These are phyloP conservation scores for Myriosclerotinia scirpicola DNA, from an alignment of 2,329 filamentous ascomycete genomes.

Conservation along the genomic window DNA sequence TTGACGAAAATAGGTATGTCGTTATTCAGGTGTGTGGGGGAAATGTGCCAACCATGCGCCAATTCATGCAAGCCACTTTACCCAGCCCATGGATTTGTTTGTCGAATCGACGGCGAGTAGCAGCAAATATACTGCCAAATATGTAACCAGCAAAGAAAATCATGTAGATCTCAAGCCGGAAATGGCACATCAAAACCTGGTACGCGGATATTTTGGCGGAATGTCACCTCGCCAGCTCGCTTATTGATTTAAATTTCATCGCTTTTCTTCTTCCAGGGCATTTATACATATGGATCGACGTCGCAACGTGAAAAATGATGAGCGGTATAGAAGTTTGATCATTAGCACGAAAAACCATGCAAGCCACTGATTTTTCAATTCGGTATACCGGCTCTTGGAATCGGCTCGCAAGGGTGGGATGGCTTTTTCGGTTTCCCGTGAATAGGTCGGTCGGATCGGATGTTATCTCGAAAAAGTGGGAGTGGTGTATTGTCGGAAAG, in stretches of 20 bases:
- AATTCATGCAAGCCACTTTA: conserved; percentile 15
- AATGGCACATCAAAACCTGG: background rate
- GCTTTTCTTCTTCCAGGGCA: background rate
- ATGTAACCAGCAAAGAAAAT: background rate
- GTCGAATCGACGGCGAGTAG: background rate
- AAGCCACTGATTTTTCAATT: background rate
- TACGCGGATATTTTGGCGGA: background rate
- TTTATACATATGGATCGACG: background rate
- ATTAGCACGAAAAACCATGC: background rate
- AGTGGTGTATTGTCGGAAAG: background rate
- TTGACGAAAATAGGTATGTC: background rate
- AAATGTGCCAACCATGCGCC: background rate
- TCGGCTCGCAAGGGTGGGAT: background rate
- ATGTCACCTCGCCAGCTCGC: background rate
- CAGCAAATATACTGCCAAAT: background rate
- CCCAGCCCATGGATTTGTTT: conserved; percentile 3
- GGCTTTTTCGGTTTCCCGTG: background rate
- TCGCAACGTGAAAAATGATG: background rate
- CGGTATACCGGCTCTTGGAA: background rate
- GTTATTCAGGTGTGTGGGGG: conserved; percentile 1
- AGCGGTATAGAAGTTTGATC: background rate
- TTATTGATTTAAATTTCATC: background rate
- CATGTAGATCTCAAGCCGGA: background rate
- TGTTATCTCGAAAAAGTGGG: background rate
- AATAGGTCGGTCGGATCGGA: background rate